Percentiles rank a stretch among this genome's conserved stretches.
These are phyloP conservation scores for Sequoia sempervirens DNA, from an alignment of 75 land plant species.

Conservation along the genomic window DNA sequence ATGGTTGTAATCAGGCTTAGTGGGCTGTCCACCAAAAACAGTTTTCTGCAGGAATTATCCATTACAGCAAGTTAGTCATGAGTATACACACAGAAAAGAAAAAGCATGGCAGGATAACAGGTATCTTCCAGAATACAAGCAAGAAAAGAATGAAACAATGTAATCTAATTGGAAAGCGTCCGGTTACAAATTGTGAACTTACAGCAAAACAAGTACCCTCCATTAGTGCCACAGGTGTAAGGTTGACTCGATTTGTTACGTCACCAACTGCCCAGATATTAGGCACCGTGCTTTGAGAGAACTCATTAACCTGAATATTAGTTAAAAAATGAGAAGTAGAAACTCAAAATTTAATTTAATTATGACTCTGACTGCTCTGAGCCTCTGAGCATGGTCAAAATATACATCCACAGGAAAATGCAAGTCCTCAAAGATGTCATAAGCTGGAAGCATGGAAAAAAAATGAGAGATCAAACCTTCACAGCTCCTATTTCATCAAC, in stretches of 20 bases:
- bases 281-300: conserved; percentile 74
- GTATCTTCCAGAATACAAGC: neutral
- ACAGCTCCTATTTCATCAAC: conserved; percentile 69
- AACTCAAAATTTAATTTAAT: neutral
- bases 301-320: conserved; percentile 67
- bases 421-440: neutral
- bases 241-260: conserved; percentile 91
- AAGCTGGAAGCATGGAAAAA: neutral
- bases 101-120: neutral
- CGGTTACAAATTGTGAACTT: conserved; percentile 20
- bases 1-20: conserved; percentile 74
- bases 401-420: neutral
- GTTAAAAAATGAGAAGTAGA: neutral
- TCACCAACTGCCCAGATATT: conserved; percentile 98
- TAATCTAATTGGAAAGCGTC: neutral
- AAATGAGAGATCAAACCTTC: conserved; percentile 38
- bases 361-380: neutral
- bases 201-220: conserved; percentile 94
- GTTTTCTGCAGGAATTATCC: conserved; percentile 63
- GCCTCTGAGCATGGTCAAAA: neutral
- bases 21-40: conserved; percentile 77
- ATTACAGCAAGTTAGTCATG: neutral
- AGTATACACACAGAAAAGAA: neutral
- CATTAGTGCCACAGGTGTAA: conserved; percentile 94
- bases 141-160: neutral